Evolutionary conservation across 345 rosid genomes (phyloP), one percentile per base, ranked within the genome.

Genomic region (Pseudoturritis turrita): DNA sequence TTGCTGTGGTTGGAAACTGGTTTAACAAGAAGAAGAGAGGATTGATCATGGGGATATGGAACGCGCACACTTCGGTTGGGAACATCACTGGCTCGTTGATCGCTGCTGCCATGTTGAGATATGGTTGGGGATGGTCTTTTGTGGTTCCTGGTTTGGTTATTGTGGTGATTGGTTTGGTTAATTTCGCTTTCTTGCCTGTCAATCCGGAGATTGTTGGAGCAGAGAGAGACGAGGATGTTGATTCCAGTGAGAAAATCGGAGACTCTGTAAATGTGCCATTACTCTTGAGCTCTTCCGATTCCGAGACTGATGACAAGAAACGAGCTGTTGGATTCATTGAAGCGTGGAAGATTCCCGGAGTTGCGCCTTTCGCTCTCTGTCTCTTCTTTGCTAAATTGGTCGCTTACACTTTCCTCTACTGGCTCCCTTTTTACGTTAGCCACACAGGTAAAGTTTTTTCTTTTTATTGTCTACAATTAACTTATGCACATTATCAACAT

Each of bases 81-180:
- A 91, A 89, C 79, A 89, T 91, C 60, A 79, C 77, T 5, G 97
- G 97, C 52, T 89, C 97, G 10, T 73, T 89, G 69, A 82, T 91
- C 15, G 97, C 94, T 7, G 72, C 96, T 19, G 86, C 88, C 0
- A 54, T 88, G 81, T 61, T 91, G 83, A 78, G 79, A 59, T 87
- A 83, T 46, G 96, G 96, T 37, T 89, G 97, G 97, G 97, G 96
- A 7, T 89, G 94, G 96, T 89, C 96, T 15, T 91, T 91, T 77
- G 87, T 86, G 7, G 79, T 91, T 59, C 96, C 99, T 19, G 96
- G 97, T 72, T 71, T 89, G 7, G 10, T 83, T 10, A 84, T 88
- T 22, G 84, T 69, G 26, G 68, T 85, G 49, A 13, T 73, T 0
- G 99, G 99, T 2, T 31, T 91, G 35, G 72, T 86, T 35, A 86